Evolutionary conservation across 192 early-diverging fungal species (phyloP).

Genomic region (Podila clonocystis): DNA sequence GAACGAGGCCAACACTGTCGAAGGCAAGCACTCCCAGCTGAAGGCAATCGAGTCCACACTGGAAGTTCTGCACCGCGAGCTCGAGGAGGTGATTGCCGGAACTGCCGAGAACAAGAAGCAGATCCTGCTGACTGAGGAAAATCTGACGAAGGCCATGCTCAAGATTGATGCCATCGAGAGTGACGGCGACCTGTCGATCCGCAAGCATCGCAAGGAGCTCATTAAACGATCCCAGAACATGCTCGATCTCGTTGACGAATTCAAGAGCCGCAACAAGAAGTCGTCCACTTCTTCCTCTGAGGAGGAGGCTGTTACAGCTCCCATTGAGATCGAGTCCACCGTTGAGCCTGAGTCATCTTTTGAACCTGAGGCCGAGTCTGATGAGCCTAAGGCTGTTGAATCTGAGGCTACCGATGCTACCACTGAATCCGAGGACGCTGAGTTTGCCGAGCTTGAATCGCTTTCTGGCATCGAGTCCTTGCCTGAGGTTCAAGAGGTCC

Average conservation of each 20-base stretch:
- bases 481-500: conserved; percentile 6
- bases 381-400: neutral
- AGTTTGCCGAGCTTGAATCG: neutral
- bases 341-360: neutral
- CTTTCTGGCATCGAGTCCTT: conserved; percentile 44
- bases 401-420: neutral
- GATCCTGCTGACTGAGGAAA: conserved; percentile 25
- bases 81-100: conserved; percentile 21
- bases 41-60: conserved; percentile 33
- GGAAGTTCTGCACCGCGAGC: conserved; percentile 23
- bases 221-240: conserved; percentile 36
- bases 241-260: conserved; percentile 27
- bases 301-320: neutral
- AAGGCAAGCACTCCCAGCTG: conserved; percentile 35
- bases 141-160: conserved; percentile 36
- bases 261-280: conserved; percentile 15
- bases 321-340: neutral
- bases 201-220: conserved; percentile 34
- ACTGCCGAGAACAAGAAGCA: conserved; percentile 23
- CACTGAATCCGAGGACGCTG: neutral
- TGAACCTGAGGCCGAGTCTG: neutral
- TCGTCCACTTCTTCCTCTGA: neutral
- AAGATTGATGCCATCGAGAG: conserved; percentile 30
- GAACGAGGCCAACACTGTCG: conserved; percentile 1
- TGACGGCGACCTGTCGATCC: conserved; percentile 25